phyloP scores from a whole-genome alignment of 352 stramenopile species.

The Globisporangium mamillatum region DNA sequence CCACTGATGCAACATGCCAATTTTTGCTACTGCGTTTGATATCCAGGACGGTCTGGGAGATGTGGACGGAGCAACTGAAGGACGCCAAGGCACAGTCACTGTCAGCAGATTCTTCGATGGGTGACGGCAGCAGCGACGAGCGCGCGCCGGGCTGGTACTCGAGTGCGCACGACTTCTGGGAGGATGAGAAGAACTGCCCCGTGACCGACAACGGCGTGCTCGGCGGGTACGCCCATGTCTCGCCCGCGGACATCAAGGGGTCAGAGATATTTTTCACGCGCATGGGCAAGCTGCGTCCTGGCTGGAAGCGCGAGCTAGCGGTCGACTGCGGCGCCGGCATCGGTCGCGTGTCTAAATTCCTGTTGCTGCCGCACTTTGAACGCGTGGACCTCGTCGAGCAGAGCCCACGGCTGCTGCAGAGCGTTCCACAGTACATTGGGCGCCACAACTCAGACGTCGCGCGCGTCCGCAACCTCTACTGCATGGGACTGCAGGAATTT shows the following conservation, averaged over 20 bases:
- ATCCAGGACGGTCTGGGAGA: conserved; percentile 60
- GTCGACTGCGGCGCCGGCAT: conserved; percentile 92
- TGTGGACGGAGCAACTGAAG: conserved; percentile 66
- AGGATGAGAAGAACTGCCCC: conserved; percentile 90
- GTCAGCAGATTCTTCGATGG: neutral
- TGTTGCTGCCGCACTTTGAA: conserved; percentile 88
- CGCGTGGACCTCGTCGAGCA: conserved; percentile 94
- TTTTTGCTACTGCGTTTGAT: neutral
- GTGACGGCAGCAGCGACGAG: conserved; percentile 2
- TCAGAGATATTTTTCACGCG: conserved; percentile 62
- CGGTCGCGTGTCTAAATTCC: conserved; percentile 92
- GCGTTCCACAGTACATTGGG: conserved; percentile 87
- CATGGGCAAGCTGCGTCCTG: conserved; percentile 37
- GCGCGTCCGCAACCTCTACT: conserved; percentile 80
- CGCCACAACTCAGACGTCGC: conserved; percentile 22
- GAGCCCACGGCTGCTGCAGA: conserved; percentile 87
- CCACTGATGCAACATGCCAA: neutral
- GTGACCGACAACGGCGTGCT: conserved; percentile 93
- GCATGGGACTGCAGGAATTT: conserved; percentile 92
- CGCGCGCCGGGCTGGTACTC: conserved; percentile 58
- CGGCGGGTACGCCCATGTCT: conserved; percentile 88
- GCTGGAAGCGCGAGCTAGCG: conserved; percentile 43
- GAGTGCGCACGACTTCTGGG: conserved; percentile 75
- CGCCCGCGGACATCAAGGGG: conserved; percentile 72
- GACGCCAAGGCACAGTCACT: conserved; percentile 25